Base-by-base conservation (phyloP, 495 filamentous ascomycete species). In the Neurospora hispaniola region DNA sequence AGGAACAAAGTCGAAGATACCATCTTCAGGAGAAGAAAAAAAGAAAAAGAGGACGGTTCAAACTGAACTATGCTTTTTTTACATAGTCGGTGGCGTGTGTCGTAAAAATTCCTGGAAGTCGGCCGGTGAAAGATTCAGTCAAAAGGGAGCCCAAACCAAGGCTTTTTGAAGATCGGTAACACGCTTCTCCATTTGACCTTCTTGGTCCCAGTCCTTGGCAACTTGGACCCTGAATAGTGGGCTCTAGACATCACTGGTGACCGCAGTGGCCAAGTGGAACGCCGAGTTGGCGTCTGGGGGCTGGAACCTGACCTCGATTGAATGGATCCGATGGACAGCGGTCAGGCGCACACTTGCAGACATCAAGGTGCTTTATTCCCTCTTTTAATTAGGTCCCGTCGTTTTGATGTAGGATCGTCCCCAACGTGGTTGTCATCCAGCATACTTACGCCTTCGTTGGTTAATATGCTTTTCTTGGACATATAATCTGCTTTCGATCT, bases 161-260 rank as follows among this genome's bases (percentile, higher is more conserved):
- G 20, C 54, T 42, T 39, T 71, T 27, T 23, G 40, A 35, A 40
- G 14, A 23, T 38, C 42, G 54, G 20, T 35, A 31, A 41, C 43
- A 41, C 1, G 40, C 42, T n/a, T 38, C 16, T 43, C 39, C 70
- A 40, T 59, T 71, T 71, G 71, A 20, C 59, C 71, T 59, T 39
- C 35, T 38, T 31, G 27, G 27, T 31, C 27, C 27, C 27, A 39
- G 59, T 41, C 40, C 59, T 72, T 69, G 71, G 71, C 40, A 43
- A 46, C 41, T 69, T 38, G 71, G 74, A 44, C 62, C 72, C 72
- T 6, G 75, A 69, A 76, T 73, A 76, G 39, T 40, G 35, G 73
- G 69, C 54, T 38, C 5, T 23, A 46, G 27, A 6, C 54, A 62
- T 62, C 54, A 38, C 54, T 18, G 40, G 40, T 41, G 27, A 62